Evolutionary conservation across 2,329 filamentous ascomycete genomes (phyloP).

Genomic region (Nemania serpens): DNA sequence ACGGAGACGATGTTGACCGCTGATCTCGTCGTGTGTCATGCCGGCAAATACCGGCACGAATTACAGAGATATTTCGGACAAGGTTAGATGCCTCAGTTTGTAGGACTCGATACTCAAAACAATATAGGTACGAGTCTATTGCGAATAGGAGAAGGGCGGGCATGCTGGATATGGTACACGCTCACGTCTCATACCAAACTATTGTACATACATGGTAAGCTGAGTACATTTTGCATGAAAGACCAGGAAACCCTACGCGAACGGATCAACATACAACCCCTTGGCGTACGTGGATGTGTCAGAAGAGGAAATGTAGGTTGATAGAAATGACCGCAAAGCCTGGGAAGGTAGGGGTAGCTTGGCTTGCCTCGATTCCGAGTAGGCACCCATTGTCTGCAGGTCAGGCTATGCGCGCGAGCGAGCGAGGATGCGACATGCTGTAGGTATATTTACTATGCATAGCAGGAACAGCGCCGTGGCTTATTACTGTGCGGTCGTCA

Average conservation of each 20-base stretch:
- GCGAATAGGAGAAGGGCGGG: neutral
- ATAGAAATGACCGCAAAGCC: no score
- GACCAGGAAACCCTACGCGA: neutral
- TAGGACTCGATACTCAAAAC: neutral
- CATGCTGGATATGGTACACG: neutral
- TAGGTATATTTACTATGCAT: constrained; percentile 5
- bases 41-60: neutral
- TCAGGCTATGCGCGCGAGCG: neutral
- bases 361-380: constrained; percentile 9
- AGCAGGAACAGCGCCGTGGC: constrained; percentile 23
- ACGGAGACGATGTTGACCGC: constrained; percentile 12
- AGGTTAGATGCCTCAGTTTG: neutral
- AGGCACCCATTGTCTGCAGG: constrained; percentile 4
- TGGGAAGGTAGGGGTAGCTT: neutral
- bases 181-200: neutral
- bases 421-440: neutral
- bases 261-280: neutral
- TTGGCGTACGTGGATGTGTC: neutral
- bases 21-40: constrained; percentile 12
- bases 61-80: neutral
- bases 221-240: neutral
- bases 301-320: no score
- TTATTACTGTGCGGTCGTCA: constrained; percentile 14
- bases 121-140: constrained; percentile 9
- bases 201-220: neutral